A percentile compares a stretch with the other conserved stretches of the same genome.
These are phyloP conservation scores for Bipolaris victoriae DNA, from an alignment of 2,329 filamentous ascomycete species.

Conservation along the genomic window DNA sequence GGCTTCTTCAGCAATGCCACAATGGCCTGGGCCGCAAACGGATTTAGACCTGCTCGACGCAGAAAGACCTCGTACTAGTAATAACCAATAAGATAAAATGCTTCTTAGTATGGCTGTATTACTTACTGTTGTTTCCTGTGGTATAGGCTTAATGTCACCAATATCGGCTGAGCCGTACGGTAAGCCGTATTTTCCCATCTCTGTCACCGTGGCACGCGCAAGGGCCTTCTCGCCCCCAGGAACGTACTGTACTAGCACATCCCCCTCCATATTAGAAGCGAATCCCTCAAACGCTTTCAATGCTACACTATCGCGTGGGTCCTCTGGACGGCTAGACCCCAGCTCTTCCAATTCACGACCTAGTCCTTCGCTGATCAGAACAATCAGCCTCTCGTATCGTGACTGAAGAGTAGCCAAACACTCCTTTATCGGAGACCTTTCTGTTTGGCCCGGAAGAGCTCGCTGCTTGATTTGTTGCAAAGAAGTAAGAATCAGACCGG, in stretches of 20 bases:
- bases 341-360: slow-evolving; percentile 33
- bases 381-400: slow-evolving; percentile 70
- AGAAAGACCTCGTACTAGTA: slow-evolving; percentile 69
- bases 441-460: slow-evolving; percentile 66
- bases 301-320: slow-evolving; percentile 51
- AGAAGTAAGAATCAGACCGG: slow-evolving; percentile 73
- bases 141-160: slow-evolving; percentile 48
- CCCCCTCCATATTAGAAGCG: slow-evolving; percentile 47
- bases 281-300: slow-evolving; percentile 62
- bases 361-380: slow-evolving; percentile 66
- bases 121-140: slow-evolving; percentile 62
- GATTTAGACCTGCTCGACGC: slow-evolving; percentile 69
- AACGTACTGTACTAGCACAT: slow-evolving; percentile 49
- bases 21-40: slow-evolving; percentile 72
- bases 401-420: slow-evolving; percentile 60
- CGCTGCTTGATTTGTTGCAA: slow-evolving; percentile 75
- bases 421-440: slow-evolving; percentile 55
- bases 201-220: slow-evolving; percentile 40
- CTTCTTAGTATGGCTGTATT: neutral
- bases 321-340: slow-evolving; percentile 31
- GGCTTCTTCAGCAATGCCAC: slow-evolving; percentile 51
- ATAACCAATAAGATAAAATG: neutral
- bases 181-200: slow-evolving; percentile 46
- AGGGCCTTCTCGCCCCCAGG: slow-evolving; percentile 52
- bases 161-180: slow-evolving; percentile 36